Conservation (phyloP, 2,329 filamentous ascomycete genomes). For the Colletotrichum liriopes region DNA sequence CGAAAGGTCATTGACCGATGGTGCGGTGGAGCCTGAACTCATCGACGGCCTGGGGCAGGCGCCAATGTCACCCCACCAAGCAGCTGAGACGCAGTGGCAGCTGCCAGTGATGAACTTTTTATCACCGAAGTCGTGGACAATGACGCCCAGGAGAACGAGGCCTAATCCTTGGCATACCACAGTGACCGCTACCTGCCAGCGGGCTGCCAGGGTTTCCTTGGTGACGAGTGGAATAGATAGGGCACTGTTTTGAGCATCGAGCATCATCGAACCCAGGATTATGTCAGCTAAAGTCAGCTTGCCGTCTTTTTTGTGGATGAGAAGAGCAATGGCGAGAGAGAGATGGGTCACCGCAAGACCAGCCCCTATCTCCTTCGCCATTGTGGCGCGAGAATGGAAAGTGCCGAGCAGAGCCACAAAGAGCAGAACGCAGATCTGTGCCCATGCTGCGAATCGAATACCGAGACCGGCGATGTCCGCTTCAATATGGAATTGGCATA, state of each 20-base stretch:
- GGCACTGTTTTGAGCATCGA: slow-evolving; percentile 25
- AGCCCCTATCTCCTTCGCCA: slow-evolving; percentile 18
- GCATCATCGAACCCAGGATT: slow-evolving; percentile 18
- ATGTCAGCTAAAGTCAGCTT: not conserved
- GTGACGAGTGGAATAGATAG: not conserved
- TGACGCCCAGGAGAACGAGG: not conserved
- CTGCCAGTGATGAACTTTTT: not conserved
- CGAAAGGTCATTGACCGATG: no score
- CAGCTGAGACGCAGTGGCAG: not conserved
- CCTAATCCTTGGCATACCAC: slow-evolving; percentile 11
- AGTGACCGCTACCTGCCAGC: slow-evolving; percentile 13
- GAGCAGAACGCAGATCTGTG: slow-evolving; percentile 13
- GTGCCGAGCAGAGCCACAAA: slow-evolving; percentile 10
- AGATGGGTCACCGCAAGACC: slow-evolving; percentile 9
- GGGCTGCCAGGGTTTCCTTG: slow-evolving; percentile 5
- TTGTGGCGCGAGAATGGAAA: not conserved
- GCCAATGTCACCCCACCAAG: slow-evolving; percentile 20
- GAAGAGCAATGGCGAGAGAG: slow-evolving; percentile 12
- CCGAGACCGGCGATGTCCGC: not conserved
- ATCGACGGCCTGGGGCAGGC: not conserved
- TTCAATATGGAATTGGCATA: not conserved
- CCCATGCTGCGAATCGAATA: slow-evolving; percentile 11
- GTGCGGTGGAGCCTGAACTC: not conserved
- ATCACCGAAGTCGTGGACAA: not conserved
- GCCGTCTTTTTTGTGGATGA: not conserved